A percentile compares a stretch with the other conserved stretches of the same genome.
Evolutionary conservation across 2,329 filamentous ascomycete genomes (phyloP).

Genomic region (Calonectria pseudoreteaudii): DNA sequence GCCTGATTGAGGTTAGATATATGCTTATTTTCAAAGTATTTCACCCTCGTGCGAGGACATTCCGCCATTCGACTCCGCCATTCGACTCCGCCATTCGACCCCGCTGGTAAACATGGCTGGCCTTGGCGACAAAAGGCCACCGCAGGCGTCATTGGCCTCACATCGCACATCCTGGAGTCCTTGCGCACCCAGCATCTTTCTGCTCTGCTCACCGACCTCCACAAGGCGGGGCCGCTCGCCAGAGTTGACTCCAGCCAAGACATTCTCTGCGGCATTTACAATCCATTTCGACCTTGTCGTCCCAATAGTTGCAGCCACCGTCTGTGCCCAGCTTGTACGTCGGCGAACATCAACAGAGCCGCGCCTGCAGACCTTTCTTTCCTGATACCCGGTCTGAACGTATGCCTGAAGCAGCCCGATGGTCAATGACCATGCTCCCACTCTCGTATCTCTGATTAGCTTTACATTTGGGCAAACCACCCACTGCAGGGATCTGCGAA

Average conservation of each 20-base stretch:
- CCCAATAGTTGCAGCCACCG: background rate
- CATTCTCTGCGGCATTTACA: conserved; percentile 24
- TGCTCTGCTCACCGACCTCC: conserved; percentile 12
- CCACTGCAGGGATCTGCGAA: background rate
- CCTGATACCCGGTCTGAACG: background rate
- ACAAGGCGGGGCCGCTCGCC: background rate
- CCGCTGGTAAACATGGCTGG: background rate
- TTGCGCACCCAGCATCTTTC: background rate
- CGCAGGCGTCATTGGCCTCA: conserved; percentile 9
- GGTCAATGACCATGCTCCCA: background rate
- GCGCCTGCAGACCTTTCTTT: background rate
- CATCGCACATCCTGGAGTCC: background rate
- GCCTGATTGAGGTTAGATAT: conserved; percentile 38
- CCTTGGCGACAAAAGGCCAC: background rate
- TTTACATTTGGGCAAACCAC: background rate
- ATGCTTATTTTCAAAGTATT: conserved; percentile 38
- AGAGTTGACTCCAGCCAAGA: background rate
- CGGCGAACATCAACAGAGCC: background rate
- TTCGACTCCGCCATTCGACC: background rate
- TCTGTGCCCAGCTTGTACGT: background rate
- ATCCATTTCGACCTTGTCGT: background rate
- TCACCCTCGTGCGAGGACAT: conserved; percentile 2
- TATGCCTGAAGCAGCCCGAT: background rate
- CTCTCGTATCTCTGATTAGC: background rate
- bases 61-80: background rate